phyloP scores from a whole-genome alignment of 2,329 filamentous ascomycete species.

The Graphilbum sp. region DNA sequence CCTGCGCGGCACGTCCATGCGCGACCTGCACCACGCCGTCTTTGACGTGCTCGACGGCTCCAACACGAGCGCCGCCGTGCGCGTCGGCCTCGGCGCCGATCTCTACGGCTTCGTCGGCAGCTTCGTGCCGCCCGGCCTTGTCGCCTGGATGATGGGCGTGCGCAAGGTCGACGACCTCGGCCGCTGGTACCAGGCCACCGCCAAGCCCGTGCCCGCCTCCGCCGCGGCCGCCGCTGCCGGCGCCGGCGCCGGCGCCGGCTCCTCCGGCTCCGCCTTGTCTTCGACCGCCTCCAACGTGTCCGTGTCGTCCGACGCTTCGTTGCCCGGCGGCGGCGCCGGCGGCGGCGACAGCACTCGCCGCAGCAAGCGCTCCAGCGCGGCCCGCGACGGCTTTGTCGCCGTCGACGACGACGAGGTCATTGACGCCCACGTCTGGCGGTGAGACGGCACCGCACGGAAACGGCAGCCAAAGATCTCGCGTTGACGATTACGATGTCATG shows the following conservation, averaged over 20 bases:
- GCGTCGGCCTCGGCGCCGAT: constrained; percentile 70
- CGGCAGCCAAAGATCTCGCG: too few relatives aligned
- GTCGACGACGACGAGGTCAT: constrained; percentile 25
- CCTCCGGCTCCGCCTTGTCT: background rate
- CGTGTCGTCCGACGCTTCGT: constrained; percentile 1
- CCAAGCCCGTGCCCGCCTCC: constrained; percentile 11
- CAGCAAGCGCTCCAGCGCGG: constrained; percentile 7
- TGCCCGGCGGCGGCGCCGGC: constrained; percentile 5
- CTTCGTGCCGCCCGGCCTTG: constrained; percentile 59
- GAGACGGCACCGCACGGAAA: constrained; percentile 13
- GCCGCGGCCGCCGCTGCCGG: constrained; percentile 16
- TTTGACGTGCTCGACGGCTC: constrained; percentile 72
- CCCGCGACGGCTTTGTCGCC: constrained; percentile 30
- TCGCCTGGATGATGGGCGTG: constrained; percentile 90
- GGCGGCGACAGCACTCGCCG: constrained; percentile 3
- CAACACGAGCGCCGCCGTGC: constrained; percentile 44
- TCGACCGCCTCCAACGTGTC: constrained; percentile 1
- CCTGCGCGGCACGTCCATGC: constrained; percentile 52
- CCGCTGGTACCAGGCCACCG: constrained; percentile 37
- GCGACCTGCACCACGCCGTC: constrained; percentile 70
- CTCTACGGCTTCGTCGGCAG: constrained; percentile 75
- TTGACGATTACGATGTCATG: constrained; percentile 5
- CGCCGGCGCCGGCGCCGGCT: constrained; percentile 10
- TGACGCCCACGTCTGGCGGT: constrained; percentile 30
- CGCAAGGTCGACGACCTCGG: constrained; percentile 41